Conservation (phyloP, 2,329 filamentous ascomycete species). For the Paraphoma chrysanthemicola region DNA sequence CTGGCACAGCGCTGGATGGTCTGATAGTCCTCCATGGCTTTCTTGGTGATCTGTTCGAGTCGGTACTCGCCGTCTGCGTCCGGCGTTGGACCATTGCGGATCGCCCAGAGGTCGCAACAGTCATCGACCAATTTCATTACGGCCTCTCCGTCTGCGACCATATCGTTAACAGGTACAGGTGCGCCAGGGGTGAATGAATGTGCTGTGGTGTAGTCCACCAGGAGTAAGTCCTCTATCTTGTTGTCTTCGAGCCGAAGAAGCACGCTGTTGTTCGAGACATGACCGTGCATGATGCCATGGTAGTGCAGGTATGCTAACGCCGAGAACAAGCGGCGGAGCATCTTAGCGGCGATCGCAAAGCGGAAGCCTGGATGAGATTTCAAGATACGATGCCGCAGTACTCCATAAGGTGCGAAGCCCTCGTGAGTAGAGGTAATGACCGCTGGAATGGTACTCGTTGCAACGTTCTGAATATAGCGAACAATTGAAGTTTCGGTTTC, state of each 20-base stretch:
- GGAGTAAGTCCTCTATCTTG: slow-evolving; percentile 7
- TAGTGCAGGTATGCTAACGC: slow-evolving; percentile 21
- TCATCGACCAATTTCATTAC: slow-evolving; percentile 20
- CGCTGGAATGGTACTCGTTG: slow-evolving; percentile 14
- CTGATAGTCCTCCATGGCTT: slow-evolving; percentile 9
- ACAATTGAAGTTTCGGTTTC: slow-evolving; percentile 16
- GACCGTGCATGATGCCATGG: slow-evolving; percentile 17
- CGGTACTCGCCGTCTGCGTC: slow-evolving; percentile 6
- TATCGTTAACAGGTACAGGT: slow-evolving; percentile 7
- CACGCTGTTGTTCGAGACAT: slow-evolving; percentile 12
- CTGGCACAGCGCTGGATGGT: slow-evolving; percentile 12
- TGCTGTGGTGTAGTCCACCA: slow-evolving; percentile 20
- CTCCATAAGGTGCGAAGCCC: slow-evolving; percentile 12
- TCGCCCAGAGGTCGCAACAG: slow-evolving; percentile 26
- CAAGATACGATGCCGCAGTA: slow-evolving; percentile 6
- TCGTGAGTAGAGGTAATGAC: slow-evolving; percentile 22
- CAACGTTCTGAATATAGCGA: slow-evolving; percentile 10
- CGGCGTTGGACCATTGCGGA: slow-evolving; percentile 15
- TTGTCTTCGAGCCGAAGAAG: slow-evolving; percentile 13
- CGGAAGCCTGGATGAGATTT: slow-evolving; percentile 16
- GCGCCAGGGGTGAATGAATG: slow-evolving; percentile 1
- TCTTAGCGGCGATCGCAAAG: slow-evolving; percentile 15
- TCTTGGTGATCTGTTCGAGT: slow-evolving; percentile 8
- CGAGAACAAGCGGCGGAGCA: slow-evolving; percentile 21
- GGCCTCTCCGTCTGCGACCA: slow-evolving; percentile 12